phyloP scores from a whole-genome alignment of 148 eudicot genomes.

The Selenicereus undatus region DNA sequence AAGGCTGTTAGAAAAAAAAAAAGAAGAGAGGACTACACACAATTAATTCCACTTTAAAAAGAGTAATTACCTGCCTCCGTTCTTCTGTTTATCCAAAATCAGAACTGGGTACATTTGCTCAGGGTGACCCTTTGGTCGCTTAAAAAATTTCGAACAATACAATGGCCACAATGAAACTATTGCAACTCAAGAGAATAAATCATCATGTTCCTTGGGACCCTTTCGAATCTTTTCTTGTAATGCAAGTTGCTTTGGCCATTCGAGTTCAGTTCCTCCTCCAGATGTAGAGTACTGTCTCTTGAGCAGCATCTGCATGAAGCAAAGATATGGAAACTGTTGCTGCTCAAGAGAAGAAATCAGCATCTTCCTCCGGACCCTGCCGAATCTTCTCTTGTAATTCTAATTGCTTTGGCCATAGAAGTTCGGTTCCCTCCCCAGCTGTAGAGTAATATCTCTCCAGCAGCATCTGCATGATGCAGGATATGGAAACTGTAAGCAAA shows the following conservation, averaged over 20 bases:
- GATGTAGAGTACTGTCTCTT: not conserved
- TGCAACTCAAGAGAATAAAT: not conserved
- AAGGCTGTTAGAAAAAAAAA: no score
- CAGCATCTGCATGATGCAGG: conserved; percentile 55
- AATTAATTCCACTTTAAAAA: no score
- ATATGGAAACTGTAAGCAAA: not conserved
- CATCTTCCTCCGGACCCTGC: conserved; percentile 47
- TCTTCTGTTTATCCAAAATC: no score
- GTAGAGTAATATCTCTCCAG: conserved; percentile 71
- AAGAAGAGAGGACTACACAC: no score
- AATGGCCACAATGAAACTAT: no score
- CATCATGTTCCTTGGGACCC: not conserved
- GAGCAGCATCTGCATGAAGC: not conserved
- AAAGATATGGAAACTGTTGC: no score
- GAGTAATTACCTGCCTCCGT: no score
- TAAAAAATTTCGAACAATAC: no score
- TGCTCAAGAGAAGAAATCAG: conserved; percentile 19
- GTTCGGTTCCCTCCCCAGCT: conserved; percentile 55
- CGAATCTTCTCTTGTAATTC: conserved; percentile 72
- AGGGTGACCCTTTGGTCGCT: no score
- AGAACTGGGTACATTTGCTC: no score
- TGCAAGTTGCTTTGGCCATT: not conserved
- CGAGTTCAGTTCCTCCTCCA: not conserved
- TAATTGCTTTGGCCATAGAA: conserved; percentile 72
- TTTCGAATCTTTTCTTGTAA: not conserved